Percentiles rank a stretch among this genome's conserved stretches.
Evolutionary conservation across 345 rosid species (phyloP).

Genomic region (Boechera retrofracta): DNA sequence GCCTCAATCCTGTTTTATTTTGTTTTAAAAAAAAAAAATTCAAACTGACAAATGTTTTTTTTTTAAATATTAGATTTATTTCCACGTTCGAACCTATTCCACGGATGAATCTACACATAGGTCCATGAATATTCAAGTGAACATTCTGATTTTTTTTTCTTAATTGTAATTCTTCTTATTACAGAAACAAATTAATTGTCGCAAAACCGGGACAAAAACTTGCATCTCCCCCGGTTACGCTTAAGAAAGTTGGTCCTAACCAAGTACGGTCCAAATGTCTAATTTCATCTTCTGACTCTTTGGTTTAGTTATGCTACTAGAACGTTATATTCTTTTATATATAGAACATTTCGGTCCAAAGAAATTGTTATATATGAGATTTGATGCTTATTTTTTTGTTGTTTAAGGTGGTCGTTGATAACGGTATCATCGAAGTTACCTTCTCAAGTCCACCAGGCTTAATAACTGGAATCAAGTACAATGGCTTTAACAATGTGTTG

Average conservation of each 20-base stretch:
- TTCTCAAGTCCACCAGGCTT: slow-evolving; percentile 68
- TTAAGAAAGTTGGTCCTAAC: slow-evolving; percentile 20
- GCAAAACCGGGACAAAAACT: slow-evolving; percentile 5
- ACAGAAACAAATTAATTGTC: slow-evolving; percentile 31
- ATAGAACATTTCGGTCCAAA: not conserved
- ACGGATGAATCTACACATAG: not conserved
- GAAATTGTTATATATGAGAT: not conserved
- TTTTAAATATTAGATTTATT: no score
- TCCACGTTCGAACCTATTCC: not conserved
- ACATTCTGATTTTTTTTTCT: not conserved
- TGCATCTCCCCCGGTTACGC: slow-evolving; percentile 4
- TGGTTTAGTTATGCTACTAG: not conserved
- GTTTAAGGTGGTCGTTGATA: slow-evolving; percentile 67
- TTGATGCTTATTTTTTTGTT: slow-evolving; percentile 7
- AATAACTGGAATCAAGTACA: slow-evolving; percentile 63
- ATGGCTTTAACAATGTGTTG: slow-evolving; percentile 64
- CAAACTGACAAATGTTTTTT: not conserved
- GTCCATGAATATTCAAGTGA: not conserved
- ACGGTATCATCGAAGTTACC: slow-evolving; percentile 67
- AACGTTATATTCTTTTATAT: slow-evolving; percentile 3
- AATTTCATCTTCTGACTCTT: not conserved
- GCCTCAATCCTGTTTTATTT: not conserved
- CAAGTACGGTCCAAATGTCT: slow-evolving; percentile 35
- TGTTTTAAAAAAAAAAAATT: not conserved
- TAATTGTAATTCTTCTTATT: slow-evolving; percentile 8